phyloP scores from a whole-genome alignment of 306 rosid species.

The Delonix regia region DNA sequence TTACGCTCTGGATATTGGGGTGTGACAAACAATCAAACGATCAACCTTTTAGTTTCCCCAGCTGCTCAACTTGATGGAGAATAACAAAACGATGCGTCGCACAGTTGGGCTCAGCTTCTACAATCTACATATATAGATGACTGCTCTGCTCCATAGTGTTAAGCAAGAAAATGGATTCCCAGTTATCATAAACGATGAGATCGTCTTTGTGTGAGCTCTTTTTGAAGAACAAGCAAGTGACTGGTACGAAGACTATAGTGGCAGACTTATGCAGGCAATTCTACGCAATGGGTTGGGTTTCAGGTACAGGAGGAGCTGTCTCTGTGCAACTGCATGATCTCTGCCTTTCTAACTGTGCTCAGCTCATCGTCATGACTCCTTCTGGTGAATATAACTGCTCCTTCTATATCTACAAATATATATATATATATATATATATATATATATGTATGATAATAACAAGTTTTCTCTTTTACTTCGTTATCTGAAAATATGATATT shows the following conservation, averaged over 20 bases:
- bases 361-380: slow-evolving; percentile 27
- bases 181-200: not conserved
- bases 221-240: slow-evolving; percentile 24
- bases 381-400: not conserved
- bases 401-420: too few species aligned
- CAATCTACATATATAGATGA: too few species aligned
- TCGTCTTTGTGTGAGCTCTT: not conserved
- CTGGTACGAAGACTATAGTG: slow-evolving; percentile 6
- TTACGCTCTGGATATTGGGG: too few species aligned
- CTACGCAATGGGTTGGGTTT: slow-evolving; percentile 36
- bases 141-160: not conserved
- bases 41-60: not conserved
- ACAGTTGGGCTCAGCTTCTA: not conserved
- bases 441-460: not conserved
- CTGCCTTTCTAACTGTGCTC: not conserved
- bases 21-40: too few species aligned
- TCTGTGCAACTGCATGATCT: slow-evolving; percentile 17
- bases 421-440: too few species aligned
- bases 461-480: not conserved
- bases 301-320: slow-evolving; percentile 12
- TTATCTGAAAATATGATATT: not conserved
- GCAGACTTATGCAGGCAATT: slow-evolving; percentile 27
- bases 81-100: slow-evolving; percentile 3
- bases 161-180: not conserved
- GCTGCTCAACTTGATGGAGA: not conserved